Evolutionary conservation across 2,329 filamentous ascomycete genomes (phyloP).

Genomic region (Phoma herbarum): DNA sequence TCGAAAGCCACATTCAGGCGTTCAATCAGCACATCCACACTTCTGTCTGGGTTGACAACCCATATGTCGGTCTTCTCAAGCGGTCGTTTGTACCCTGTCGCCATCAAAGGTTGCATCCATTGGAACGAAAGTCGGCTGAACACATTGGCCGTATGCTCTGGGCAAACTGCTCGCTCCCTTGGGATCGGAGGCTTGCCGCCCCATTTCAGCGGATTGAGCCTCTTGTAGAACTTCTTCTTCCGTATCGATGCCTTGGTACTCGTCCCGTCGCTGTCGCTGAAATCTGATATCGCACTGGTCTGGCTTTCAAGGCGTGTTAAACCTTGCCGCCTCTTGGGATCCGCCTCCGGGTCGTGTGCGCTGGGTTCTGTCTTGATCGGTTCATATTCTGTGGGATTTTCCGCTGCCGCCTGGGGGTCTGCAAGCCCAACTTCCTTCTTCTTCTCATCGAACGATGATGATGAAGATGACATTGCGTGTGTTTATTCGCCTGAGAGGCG

Average conservation of each 20-base stretch:
- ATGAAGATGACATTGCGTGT: conserved; percentile 32
- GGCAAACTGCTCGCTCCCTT: conserved; percentile 63
- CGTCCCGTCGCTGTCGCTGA: conserved; percentile 39
- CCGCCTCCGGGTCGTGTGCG: conserved; percentile 29
- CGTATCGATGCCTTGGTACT: conserved; percentile 37
- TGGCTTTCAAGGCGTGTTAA: conserved; percentile 43
- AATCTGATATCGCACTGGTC: conserved; percentile 40
- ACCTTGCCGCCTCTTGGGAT: conserved; percentile 19
- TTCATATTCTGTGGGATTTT: conserved; percentile 49
- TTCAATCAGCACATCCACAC: conserved; percentile 72
- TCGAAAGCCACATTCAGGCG: conserved; percentile 75
- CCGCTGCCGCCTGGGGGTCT: conserved; percentile 47
- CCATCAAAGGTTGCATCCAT: conserved; percentile 91
- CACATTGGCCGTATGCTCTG: conserved; percentile 76
- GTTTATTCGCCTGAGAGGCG: conserved; percentile 2
- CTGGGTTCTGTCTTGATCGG: conserved; percentile 52
- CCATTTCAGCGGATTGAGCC: conserved; percentile 58
- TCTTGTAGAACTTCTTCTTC: conserved; percentile 69
- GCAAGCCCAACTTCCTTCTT: conserved; percentile 50
- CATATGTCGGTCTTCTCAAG: conserved; percentile 88
- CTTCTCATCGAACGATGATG: conserved; percentile 40
- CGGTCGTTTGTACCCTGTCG: conserved; percentile 80
- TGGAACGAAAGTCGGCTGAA: conserved; percentile 82
- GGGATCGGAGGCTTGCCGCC: conserved; percentile 65
- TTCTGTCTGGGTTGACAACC: conserved; percentile 82